Evolutionary conservation across 352 stramenopile genomes (phyloP).

Genomic region (Globisporangium mamillatum): DNA sequence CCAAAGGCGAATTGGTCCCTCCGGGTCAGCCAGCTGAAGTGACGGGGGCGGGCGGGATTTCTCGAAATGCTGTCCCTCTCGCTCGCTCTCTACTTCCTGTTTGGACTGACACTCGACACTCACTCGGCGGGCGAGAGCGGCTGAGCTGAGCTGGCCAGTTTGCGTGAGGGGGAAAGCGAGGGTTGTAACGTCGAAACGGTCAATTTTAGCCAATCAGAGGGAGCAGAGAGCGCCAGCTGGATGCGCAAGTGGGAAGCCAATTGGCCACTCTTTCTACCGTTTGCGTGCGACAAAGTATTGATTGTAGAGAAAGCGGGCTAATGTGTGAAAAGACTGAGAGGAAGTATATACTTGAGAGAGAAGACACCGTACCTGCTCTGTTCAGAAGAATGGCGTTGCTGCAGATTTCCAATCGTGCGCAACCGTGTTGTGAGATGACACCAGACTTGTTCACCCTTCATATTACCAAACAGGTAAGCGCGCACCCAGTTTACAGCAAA

Average conservation of each 20-base stretch:
- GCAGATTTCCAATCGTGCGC: background rate
- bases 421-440: background rate
- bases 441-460: background rate
- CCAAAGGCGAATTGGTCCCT: background rate
- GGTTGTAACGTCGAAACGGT: background rate
- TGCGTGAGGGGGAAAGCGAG: background rate
- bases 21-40: background rate
- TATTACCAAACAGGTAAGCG: background rate
- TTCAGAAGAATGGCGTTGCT: background rate
- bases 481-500: background rate
- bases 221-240: background rate
- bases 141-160: background rate
- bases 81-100: background rate
- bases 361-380: background rate
- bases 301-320: background rate
- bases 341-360: background rate
- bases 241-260: background rate
- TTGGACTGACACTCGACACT: background rate
- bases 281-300: background rate
- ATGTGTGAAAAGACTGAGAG: background rate
- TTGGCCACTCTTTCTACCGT: background rate
- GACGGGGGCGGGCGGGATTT: background rate
- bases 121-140: no score
- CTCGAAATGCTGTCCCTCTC: slow-evolving; percentile 2
- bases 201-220: background rate